Evolutionary conservation across 257 asterid genomes (phyloP).

Genomic region (Plantago major): DNA sequence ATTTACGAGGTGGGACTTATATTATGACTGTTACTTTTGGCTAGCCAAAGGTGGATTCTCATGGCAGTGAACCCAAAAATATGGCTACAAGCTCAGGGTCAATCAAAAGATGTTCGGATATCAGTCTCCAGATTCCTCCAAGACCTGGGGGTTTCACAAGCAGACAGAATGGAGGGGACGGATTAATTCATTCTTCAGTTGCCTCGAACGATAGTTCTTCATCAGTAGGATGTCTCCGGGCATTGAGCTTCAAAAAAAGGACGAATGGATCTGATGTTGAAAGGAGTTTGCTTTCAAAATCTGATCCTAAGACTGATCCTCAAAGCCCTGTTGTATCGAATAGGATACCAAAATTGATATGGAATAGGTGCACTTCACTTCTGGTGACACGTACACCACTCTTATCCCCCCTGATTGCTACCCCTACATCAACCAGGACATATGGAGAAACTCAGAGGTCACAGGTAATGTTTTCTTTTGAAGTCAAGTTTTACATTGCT

Average conservation of each 20-base stretch:
- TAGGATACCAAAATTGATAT: conserved; percentile 23
- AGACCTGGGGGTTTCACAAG: conserved; percentile 34
- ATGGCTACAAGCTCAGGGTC: conserved; percentile 26
- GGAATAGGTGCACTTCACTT: conserved; percentile 74
- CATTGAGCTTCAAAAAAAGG: conserved; percentile 66
- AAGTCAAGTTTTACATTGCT: conserved; percentile 12
- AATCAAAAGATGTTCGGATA: conserved; percentile 35
- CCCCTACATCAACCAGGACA: conserved; percentile 49
- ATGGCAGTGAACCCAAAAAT: conserved; percentile 23
- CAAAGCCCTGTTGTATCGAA: conserved; percentile 52
- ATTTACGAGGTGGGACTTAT: conserved; percentile 2
- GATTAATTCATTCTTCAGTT: conserved; percentile 32
- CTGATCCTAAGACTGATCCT: conserved; percentile 46
- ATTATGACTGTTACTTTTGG: conserved; percentile 1
- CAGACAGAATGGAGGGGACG: conserved; percentile 43
- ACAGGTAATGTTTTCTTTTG: conserved; percentile 37
- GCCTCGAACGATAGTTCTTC: conserved; percentile 35
- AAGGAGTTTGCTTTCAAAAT: conserved; percentile 64
- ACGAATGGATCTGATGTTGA: conserved; percentile 40
- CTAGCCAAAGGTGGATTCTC: conserved; percentile 40
- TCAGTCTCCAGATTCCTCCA: conserved; percentile 76
- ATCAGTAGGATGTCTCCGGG: conserved; percentile 48
- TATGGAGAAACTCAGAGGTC: conserved; percentile 44
- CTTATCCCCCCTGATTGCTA: conserved; percentile 48
- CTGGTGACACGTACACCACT: conserved; percentile 67